Evolutionary conservation across 1,139 yeast species (phyloP).

Genomic region (Suhomyces atakaporum): DNA sequence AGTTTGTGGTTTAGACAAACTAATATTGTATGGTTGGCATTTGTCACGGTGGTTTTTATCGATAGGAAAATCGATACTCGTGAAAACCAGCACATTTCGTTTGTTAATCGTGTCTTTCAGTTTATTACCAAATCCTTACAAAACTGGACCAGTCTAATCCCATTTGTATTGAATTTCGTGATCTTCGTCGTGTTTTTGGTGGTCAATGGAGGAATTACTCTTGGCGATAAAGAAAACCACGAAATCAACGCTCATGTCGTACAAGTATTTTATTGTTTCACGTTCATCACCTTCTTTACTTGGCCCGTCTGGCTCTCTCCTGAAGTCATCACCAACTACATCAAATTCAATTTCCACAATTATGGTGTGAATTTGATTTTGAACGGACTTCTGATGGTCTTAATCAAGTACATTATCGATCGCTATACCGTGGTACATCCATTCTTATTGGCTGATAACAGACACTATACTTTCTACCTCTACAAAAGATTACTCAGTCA

Average conservation of each 20-base stretch:
- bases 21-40: conserved; percentile 81
- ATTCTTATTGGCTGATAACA: conserved; percentile 87
- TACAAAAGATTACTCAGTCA: conserved; percentile 62
- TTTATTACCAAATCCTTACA: conserved; percentile 25
- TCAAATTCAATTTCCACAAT: conserved; percentile 25
- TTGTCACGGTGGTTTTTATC: conserved; percentile 56
- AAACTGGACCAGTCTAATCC: conserved; percentile 38
- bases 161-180: conserved; percentile 54
- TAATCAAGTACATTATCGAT: conserved; percentile 52
- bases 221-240: conserved; percentile 90
- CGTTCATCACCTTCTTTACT: conserved; percentile 64
- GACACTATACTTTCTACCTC: conserved; percentile 88
- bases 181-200: conserved; percentile 58
- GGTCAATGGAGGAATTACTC: conserved; percentile 75
- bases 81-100: conserved; percentile 5
- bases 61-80: conserved; percentile 41
- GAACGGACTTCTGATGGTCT: conserved; percentile 22
- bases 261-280: conserved; percentile 76
- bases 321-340: conserved; percentile 37
- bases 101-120: conserved; percentile 14
- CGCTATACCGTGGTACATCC: conserved; percentile 81
- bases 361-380: conserved; percentile 19
- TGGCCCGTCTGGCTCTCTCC: conserved; percentile 67
- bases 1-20: conserved; percentile 86
- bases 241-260: conserved; percentile 68